Evolutionary conservation across 257 asterid genomes (phyloP), one percentile per base, ranked within the genome.

Genomic region (Lycium barbarum): DNA sequence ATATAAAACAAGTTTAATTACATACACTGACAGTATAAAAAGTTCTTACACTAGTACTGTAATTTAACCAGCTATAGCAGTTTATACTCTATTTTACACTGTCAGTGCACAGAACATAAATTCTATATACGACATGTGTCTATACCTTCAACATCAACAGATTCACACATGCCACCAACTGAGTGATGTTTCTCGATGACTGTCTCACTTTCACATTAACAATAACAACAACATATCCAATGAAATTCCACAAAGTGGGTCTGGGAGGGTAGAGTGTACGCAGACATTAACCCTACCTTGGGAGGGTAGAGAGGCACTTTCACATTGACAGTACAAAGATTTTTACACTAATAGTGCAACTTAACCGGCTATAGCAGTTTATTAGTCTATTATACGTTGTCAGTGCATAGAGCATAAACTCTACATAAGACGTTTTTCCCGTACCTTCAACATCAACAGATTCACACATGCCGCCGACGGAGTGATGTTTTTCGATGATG

Each of bases 401-500:
- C 6, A 79, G 40, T 3, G 26, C 20, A 45, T 35, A 57, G 6
- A 20, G n/a, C 83, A 76, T 26, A 62, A 1, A 66, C 35, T 11
- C 45, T 18, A 20, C 0, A 55, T 4, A 62, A 20, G 68, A 43
- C 83, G 57, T 15, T 35, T 81, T 36, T 49, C n/a, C 80, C 33
- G 18, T 91, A 94, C 98, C 98, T 90, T 92, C 93, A 66, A 94
- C 90, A 66, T 92, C 93, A 80, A 84, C 93, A 7, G 98, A 93
- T 87, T 93, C 97, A 76, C 98, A 94, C 98, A 95, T 92, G 84
- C 98, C 98, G 86, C 98, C 91, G 11, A 95, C 98, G 1, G 94
- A 89, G 89, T 91, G 97, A 89, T 93, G 89, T 85, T 93, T 95
- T 85, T 95, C 98, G 53, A 95, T 87, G 63, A 95, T 87, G 7